Conservation (phyloP, 148 eudicot genomes). For the Rhododendron molle region DNA sequence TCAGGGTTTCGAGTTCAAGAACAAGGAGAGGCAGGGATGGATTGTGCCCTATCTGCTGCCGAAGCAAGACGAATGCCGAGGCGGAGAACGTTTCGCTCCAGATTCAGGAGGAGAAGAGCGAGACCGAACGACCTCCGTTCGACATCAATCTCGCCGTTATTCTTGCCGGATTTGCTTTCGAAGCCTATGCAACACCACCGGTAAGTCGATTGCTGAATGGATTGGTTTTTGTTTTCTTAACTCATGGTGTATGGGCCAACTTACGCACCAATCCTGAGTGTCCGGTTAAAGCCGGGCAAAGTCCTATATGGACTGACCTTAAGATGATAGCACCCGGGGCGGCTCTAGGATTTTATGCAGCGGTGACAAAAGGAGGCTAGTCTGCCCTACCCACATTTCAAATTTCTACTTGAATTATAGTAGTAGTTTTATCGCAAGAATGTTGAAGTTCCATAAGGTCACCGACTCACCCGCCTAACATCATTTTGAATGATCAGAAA, state of each 20-base stretch:
- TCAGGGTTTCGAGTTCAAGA: constrained; percentile 29
- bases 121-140: constrained; percentile 49
- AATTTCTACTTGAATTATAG: not conserved
- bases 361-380: too few relatives aligned
- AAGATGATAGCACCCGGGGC: too few relatives aligned
- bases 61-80: constrained; percentile 27
- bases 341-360: too few relatives aligned
- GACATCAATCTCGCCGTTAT: constrained; percentile 89
- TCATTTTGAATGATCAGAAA: too few relatives aligned
- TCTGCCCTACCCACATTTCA: not conserved
- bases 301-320: too few relatives aligned
- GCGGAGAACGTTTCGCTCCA: constrained; percentile 18
- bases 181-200: constrained; percentile 78
- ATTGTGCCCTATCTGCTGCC: constrained; percentile 20
- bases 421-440: not conserved
- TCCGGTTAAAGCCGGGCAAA: too few relatives aligned
- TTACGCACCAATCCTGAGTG: not conserved
- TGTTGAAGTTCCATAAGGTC: too few relatives aligned
- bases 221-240: not conserved
- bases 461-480: too few relatives aligned
- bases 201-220: constrained; percentile 23
- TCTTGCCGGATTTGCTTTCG: constrained; percentile 98
- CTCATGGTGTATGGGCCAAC: not conserved
- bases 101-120: constrained; percentile 19
- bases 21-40: constrained; percentile 4